A percentile compares a stretch with the other conserved stretches of the same genome.
Conservation (phyloP, 2,329 filamentous ascomycete genomes). For the Aspergillus sp. region DNA sequence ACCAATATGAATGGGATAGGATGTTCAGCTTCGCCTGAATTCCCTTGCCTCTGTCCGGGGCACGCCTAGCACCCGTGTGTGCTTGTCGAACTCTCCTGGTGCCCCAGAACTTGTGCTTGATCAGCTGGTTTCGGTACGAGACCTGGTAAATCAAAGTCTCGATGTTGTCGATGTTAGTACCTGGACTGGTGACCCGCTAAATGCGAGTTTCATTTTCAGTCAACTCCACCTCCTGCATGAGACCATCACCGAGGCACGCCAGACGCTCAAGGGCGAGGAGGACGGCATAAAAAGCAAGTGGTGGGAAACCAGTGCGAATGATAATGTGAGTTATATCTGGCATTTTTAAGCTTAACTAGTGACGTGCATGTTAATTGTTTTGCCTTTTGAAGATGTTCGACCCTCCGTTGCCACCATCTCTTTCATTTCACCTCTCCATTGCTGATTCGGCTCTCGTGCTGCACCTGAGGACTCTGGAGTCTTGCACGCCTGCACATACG, state of each 20-base stretch:
- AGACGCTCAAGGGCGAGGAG: conserved; percentile 52
- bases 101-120: conserved; percentile 59
- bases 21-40: conserved; percentile 68
- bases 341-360: conserved; percentile 8
- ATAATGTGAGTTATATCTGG: conserved; percentile 48
- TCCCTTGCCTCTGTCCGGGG: conserved; percentile 49
- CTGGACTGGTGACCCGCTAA: conserved; percentile 62
- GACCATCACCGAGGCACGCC: conserved; percentile 57
- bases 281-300: conserved; percentile 48
- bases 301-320: conserved; percentile 52
- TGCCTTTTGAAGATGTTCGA: conserved; percentile 47
- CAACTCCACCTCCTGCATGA: conserved; percentile 57
- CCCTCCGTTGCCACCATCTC: conserved; percentile 57
- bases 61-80: conserved; percentile 47
- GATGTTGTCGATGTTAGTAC: conserved; percentile 76
- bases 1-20: conserved; percentile 40
- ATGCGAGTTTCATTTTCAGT: conserved; percentile 54
- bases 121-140: conserved; percentile 66
- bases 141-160: conserved; percentile 75
- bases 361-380: conserved; percentile 1
- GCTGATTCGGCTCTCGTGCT: conserved; percentile 67
- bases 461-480: conserved; percentile 65
- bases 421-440: conserved; percentile 70
- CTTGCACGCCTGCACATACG: conserved; percentile 55
- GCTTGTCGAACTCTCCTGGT: conserved; percentile 48